These are phyloP conservation scores for Pestalotiopsis sp. DNA, from an alignment of 2,329 filamentous ascomycete genomes.

Conservation along the genomic window DNA sequence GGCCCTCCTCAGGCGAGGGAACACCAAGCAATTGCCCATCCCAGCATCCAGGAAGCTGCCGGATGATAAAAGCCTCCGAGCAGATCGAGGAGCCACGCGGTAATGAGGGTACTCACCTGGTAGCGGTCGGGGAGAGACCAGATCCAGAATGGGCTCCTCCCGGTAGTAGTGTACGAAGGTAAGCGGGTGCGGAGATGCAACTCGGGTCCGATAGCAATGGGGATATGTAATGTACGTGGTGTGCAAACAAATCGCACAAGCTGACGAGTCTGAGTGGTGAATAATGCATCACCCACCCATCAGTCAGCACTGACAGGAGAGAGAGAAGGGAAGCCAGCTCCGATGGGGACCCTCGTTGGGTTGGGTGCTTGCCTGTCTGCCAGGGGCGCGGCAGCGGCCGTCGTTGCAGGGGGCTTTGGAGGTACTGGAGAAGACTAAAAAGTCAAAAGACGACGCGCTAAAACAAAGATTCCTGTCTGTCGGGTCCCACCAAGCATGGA, in stretches of 20 bases:
- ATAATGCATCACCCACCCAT: neutral
- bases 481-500: slow-evolving; percentile 12
- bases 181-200: neutral
- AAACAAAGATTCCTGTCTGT: slow-evolving; percentile 15
- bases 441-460: slow-evolving; percentile 9
- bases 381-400: slow-evolving; percentile 1
- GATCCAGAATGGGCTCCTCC: too few relatives aligned
- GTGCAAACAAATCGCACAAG: neutral
- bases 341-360: neutral
- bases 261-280: neutral
- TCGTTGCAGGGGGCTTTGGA: neutral
- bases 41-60: neutral
- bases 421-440: neutral
- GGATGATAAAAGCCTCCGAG: neutral
- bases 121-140: neutral
- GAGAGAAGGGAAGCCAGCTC: neutral
- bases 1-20: neutral
- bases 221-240: neutral
- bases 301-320: neutral
- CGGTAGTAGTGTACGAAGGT: neutral
- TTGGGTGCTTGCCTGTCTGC: neutral
- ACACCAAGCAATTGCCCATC: too few relatives aligned
- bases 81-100: neutral
- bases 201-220: neutral
- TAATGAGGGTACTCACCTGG: neutral